Conservation (phyloP, 139 green algal genomes). For the Tetradesmus obliquus region DNA sequence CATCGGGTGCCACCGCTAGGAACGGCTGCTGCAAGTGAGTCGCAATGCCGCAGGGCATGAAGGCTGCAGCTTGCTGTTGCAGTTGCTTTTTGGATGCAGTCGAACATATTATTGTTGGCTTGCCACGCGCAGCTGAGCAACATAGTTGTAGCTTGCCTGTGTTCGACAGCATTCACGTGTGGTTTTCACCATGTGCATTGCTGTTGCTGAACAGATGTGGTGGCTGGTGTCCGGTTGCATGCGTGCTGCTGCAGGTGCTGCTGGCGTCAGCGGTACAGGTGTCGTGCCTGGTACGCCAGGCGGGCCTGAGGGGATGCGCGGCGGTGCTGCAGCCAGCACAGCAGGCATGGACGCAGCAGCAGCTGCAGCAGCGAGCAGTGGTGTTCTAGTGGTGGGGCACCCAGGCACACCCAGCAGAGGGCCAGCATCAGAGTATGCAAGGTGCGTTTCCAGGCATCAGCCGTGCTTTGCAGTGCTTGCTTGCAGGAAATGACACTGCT, state of each 20-base stretch:
- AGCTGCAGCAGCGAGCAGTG: neutral
- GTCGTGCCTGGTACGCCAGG: neutral
- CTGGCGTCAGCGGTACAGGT: neutral
- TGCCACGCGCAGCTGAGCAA: too few species aligned
- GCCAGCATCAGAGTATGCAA: slow-evolving; percentile 43
- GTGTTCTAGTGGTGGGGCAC: neutral
- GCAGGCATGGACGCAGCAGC: neutral
- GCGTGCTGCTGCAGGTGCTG: slow-evolving; percentile 2
- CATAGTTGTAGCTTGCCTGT: too few species aligned
- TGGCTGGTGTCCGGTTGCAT: neutral
- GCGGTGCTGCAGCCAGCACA: neutral
- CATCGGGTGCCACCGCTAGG: slow-evolving; percentile 25
- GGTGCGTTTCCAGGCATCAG: neutral
- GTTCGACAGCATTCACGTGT: too few species aligned
- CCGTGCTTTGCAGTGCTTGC: neutral
- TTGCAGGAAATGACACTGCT: neutral
- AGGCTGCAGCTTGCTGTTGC: too few species aligned
- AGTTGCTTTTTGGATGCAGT: too few species aligned
- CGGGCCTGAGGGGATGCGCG: neutral
- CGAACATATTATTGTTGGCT: too few species aligned
- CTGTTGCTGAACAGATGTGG: neutral
- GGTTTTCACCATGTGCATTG: neutral
- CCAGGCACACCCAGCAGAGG: slow-evolving; percentile 30
- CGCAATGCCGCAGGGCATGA: too few species aligned
- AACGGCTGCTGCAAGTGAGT: neutral